phyloP scores from a whole-genome alignment of 2,329 filamentous ascomycete genomes.

The Nectriaceae sp. region DNA sequence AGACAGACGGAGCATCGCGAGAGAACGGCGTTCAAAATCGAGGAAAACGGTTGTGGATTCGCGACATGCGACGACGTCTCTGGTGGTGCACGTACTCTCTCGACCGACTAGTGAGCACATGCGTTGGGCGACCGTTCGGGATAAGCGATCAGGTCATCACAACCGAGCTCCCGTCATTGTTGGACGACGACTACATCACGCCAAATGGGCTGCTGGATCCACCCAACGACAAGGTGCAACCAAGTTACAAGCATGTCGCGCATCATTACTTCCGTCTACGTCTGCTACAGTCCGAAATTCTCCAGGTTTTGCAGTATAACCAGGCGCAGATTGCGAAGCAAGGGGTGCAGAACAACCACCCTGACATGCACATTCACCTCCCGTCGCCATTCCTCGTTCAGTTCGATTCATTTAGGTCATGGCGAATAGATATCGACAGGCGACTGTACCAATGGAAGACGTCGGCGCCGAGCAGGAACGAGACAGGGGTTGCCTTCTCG shows the following conservation, averaged over 20 bases:
- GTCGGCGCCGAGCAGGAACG: conserved; percentile 71
- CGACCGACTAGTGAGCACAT: conserved; percentile 91
- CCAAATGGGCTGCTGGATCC: conserved; percentile 70
- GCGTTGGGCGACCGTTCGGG: conserved; percentile 89
- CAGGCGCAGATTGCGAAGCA: conserved; percentile 79
- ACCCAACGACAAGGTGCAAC: conserved; percentile 55
- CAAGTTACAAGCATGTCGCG: conserved; percentile 88
- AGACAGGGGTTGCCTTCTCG: conserved; percentile 87
- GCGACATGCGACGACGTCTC: conserved; percentile 81
- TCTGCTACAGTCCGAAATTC: conserved; percentile 88
- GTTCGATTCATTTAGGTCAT: conserved; percentile 84
- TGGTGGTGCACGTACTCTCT: conserved; percentile 99
- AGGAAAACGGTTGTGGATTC: conserved; percentile 76
- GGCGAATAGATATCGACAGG: conserved; percentile 84
- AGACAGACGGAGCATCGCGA: conserved; percentile 35
- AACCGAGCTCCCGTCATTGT: conserved; percentile 85
- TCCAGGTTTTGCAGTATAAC: conserved; percentile 91
- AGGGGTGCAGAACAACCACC: conserved; percentile 65
- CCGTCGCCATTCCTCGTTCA: conserved; percentile 82
- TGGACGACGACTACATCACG: conserved; percentile 89
- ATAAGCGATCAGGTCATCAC: conserved; percentile 97
- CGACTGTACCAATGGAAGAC: conserved; percentile 86
- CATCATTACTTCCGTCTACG: conserved; percentile 91
- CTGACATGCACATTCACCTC: conserved; percentile 75
- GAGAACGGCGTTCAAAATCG: conserved; percentile 48